These are phyloP conservation scores for Leishmania tropica DNA, from an alignment of 208 protist species.

Conservation along the genomic window DNA sequence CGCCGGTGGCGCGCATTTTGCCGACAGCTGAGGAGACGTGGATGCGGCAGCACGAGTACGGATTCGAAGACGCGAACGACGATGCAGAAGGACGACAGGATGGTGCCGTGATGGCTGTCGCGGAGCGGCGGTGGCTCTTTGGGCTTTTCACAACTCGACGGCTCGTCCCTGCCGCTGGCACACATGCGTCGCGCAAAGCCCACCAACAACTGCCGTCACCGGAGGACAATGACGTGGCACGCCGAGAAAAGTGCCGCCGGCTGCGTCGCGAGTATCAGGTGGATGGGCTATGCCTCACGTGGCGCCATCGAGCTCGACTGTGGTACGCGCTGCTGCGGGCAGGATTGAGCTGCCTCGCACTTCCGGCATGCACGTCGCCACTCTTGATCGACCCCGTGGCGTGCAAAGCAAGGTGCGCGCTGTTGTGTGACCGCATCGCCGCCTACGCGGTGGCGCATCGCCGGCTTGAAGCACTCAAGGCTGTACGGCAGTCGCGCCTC, in stretches of 20 bases:
- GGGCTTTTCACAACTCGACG: conserved; percentile 34
- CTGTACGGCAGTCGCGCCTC: conserved; percentile 31
- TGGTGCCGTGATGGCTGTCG: neutral
- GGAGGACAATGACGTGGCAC: conserved; percentile 9
- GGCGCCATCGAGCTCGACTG: conserved; percentile 41
- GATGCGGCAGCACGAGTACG: conserved; percentile 38
- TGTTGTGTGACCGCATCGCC: conserved; percentile 63
- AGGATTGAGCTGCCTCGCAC: conserved; percentile 22
- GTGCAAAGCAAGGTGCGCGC: conserved; percentile 56
- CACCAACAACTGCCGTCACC: neutral
- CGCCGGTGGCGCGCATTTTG: conserved; percentile 36
- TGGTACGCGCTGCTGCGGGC: conserved; percentile 41
- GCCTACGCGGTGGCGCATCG: conserved; percentile 55
- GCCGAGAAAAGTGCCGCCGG: conserved; percentile 20
- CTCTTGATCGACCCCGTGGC: conserved; percentile 52
- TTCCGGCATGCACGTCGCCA: conserved; percentile 48
- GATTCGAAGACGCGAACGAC: conserved; percentile 15
- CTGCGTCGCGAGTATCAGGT: conserved; percentile 32
- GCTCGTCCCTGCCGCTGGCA: neutral
- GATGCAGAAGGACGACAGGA: neutral
- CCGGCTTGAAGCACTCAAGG: conserved; percentile 47
- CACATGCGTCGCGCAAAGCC: neutral
- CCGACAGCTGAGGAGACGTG: conserved; percentile 47
- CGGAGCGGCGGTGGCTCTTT: conserved; percentile 43
- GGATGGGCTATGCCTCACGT: conserved; percentile 48